phyloP scores from a whole-genome alignment of 805 yeast genomes.

The Monosporozyma yasuniensis region DNA sequence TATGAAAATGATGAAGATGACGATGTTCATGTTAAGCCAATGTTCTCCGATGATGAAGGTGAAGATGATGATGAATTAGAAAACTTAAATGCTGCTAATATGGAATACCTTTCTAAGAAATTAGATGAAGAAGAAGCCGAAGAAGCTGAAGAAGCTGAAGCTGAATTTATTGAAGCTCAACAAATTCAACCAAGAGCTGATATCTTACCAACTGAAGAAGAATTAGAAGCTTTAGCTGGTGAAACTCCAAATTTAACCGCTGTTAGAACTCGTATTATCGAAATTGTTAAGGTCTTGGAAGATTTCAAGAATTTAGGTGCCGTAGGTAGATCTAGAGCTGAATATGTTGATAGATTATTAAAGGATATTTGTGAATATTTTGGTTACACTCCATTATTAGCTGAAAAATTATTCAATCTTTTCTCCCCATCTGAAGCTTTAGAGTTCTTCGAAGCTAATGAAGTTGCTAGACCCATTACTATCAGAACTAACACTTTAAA shows the following conservation, averaged over 20 bases:
- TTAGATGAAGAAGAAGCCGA: constrained; percentile 52
- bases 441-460: constrained; percentile 98
- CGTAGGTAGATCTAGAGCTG: constrained; percentile 78
- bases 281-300: constrained; percentile 87
- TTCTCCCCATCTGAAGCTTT: constrained; percentile 94
- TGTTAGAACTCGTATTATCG: constrained; percentile 89
- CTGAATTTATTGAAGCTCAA: constrained; percentile 50
- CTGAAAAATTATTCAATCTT: constrained; percentile 85
- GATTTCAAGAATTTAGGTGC: constrained; percentile 77
- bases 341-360: constrained; percentile 68
- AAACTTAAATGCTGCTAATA: constrained; percentile 65
- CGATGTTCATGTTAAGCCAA: constrained; percentile 42
- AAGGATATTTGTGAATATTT: constrained; percentile 87
- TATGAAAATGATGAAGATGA: constrained; percentile 36
- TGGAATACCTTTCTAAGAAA: constrained; percentile 66
- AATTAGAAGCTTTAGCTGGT: constrained; percentile 45
- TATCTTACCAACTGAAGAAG: constrained; percentile 63
- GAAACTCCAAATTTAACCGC: constrained; percentile 69
- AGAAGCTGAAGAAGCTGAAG: constrained; percentile 56
- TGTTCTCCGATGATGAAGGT: constrained; percentile 73
- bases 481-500: constrained; percentile 95
- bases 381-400: constrained; percentile 85
- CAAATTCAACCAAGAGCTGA: constrained; percentile 63
- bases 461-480: constrained; percentile 90
- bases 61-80: constrained; percentile 57